Evolutionary conservation across 306 rosid genomes (phyloP), one percentile per base, ranked within the genome.

Genomic region (Luffa aegyptiaca): DNA sequence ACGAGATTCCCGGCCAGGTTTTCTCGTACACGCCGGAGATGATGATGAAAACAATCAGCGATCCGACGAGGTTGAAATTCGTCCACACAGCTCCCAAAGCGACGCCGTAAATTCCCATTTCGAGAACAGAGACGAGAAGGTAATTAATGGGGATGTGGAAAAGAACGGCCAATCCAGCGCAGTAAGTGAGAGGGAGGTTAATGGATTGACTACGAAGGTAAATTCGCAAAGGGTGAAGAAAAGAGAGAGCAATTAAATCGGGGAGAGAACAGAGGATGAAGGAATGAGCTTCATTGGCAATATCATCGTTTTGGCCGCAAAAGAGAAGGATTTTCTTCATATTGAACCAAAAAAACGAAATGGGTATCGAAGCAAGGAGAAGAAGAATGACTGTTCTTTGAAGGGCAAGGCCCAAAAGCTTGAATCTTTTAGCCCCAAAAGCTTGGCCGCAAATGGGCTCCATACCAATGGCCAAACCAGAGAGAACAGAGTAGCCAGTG

Each of bases 401-500:
- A 87, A 92, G 66, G 33, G 96, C 76, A 1, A 86, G 88, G 78
- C 97, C 95, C 2, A 95, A 26, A 33, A 95, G 93, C 81, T 95
- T 95, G 90, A 77, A 87, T 78, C 89, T 87, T 64, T 88, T 89
- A 4, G 98, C 98, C 12, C 98, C 98, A 33, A 90, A 95, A 79
- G 97, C 98, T 66, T 95, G 98, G 3, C 90, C 95, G 3, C 98
- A 95, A 31, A 95, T 92, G 75, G 98, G 98, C 44, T 95, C 98
- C 98, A 95, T 92, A 1, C 97, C 98, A 86, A 89, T 88, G 79
- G 98, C 93, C 2, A 95, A 91, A 64, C 98, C 97, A 2, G 98
- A 91, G 77, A 95, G 92, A 83, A 95, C 52, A 12, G 97, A 95
- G 78, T 91, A 95, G 0, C 96, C 97, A 0, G 98, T 92, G 52